Evolutionary conservation across 2,329 filamentous ascomycete genomes (phyloP).

Genomic region (Botrytis aclada): DNA sequence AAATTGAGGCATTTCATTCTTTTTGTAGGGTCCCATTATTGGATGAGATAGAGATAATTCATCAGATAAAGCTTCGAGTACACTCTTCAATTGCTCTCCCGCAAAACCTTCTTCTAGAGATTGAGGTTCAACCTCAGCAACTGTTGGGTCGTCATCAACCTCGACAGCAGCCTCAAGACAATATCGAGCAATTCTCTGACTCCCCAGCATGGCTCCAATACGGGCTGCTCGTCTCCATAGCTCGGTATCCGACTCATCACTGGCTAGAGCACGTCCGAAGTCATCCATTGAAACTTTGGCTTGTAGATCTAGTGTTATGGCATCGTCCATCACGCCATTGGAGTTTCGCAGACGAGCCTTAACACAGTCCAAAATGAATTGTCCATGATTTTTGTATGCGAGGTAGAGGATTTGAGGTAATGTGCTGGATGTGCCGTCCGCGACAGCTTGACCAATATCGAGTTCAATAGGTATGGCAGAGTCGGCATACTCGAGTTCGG

Average conservation of each 20-base stretch:
- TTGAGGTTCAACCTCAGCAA: constrained; percentile 59
- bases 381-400: constrained; percentile 91
- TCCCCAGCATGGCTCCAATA: constrained; percentile 56
- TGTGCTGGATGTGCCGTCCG: constrained; percentile 74
- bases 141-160: constrained; percentile 62
- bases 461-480: constrained; percentile 48
- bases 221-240: constrained; percentile 60
- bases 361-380: constrained; percentile 79
- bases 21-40: constrained; percentile 55
- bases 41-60: constrained; percentile 58
- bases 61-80: constrained; percentile 53
- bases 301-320: constrained; percentile 38
- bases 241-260: constrained; percentile 65
- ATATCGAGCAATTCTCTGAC: constrained; percentile 55
- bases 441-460: constrained; percentile 58
- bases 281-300: constrained; percentile 49
- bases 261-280: constrained; percentile 58
- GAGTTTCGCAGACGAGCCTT: constrained; percentile 50
- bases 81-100: constrained; percentile 57
- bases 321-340: constrained; percentile 29
- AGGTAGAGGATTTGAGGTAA: constrained; percentile 88
- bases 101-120: constrained; percentile 62
- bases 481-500: constrained; percentile 49
- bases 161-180: constrained; percentile 66
- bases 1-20: constrained; percentile 49